Percentiles rank a stretch among this genome's conserved stretches.
phyloP scores from a whole-genome alignment of 768 basidiomycete genomes.

The Phlebiopsis gigantea region DNA sequence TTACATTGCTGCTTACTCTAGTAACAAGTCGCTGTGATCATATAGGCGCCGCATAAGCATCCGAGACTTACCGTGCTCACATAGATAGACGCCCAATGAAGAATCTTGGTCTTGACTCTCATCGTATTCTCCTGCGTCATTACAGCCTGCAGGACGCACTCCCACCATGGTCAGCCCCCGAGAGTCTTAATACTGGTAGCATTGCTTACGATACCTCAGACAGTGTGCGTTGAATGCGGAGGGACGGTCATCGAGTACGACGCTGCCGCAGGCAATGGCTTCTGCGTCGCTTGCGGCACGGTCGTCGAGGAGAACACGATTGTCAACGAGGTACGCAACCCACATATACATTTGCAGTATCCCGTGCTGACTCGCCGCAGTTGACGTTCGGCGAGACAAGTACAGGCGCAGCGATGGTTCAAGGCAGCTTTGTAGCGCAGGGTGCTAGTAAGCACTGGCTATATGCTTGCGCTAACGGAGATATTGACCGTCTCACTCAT shows the following conservation, averaged over 20 bases:
- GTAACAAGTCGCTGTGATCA: too few species aligned
- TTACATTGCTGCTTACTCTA: too few species aligned
- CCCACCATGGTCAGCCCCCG: too few species aligned
- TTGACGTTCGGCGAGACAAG: conserved; percentile 93
- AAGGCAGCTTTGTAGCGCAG: conserved; percentile 88
- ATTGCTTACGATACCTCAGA: too few species aligned
- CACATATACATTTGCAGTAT: not conserved
- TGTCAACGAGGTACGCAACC: conserved; percentile 63
- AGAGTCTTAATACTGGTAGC: not conserved
- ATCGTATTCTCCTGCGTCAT: too few species aligned
- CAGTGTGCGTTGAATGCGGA: conserved; percentile 71
- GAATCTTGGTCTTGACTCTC: too few species aligned
- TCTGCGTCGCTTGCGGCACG: conserved; percentile 81
- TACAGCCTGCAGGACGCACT: too few species aligned
- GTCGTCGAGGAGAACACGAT: conserved; percentile 93
- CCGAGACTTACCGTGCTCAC: too few species aligned
- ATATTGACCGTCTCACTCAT: not conserved
- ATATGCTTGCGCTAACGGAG: not conserved
- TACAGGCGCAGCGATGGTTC: conserved; percentile 90
- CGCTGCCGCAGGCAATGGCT: conserved; percentile 76
- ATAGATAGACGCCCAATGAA: too few species aligned
- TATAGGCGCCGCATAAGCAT: too few species aligned
- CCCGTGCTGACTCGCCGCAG: conserved; percentile 2
- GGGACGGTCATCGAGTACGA: conserved; percentile 85
- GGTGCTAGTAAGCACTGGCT: conserved; percentile 69